These are phyloP conservation scores for Pneumocystis oryctolagi DNA, from an alignment of 1,139 yeast species.

Conservation along the genomic window DNA sequence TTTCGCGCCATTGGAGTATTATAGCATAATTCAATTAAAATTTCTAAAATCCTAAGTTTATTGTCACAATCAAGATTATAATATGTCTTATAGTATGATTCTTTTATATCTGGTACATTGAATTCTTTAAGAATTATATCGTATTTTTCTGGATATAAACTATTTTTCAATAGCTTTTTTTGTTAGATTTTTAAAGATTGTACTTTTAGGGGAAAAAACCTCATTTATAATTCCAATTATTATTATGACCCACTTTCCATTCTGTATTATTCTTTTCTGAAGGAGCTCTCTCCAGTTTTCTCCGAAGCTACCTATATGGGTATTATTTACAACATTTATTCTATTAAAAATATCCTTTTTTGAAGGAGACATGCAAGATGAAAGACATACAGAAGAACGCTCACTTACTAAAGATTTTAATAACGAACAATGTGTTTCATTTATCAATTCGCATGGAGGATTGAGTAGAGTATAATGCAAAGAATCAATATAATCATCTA, in stretches of 20 bases:
- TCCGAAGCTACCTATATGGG: not conserved
- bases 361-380: not conserved
- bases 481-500: constrained; percentile 60
- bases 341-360: not conserved
- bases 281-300: not conserved
- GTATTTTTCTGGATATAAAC: not conserved
- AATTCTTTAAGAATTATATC: constrained; percentile 25
- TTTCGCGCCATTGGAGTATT: constrained; percentile 46
- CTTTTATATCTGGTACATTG: constrained; percentile 19
- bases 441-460: constrained; percentile 40
- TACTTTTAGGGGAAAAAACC: not conserved
- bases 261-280: not conserved
- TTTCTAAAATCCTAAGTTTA: constrained; percentile 39
- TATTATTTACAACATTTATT: not conserved
- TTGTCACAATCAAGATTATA: constrained; percentile 35
- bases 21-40: constrained; percentile 43
- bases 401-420: constrained; percentile 21
- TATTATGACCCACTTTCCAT: not conserved
- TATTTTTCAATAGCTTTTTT: constrained; percentile 23
- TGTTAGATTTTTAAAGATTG: not conserved
- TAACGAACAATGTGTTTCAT: constrained; percentile 57
- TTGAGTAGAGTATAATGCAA: constrained; percentile 36
- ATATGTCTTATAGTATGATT: constrained; percentile 25
- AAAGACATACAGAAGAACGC: constrained; percentile 14
- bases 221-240: not conserved